Base-by-base conservation (phyloP, 805 yeast genomes). In the Candida methanosorbosa region DNA sequence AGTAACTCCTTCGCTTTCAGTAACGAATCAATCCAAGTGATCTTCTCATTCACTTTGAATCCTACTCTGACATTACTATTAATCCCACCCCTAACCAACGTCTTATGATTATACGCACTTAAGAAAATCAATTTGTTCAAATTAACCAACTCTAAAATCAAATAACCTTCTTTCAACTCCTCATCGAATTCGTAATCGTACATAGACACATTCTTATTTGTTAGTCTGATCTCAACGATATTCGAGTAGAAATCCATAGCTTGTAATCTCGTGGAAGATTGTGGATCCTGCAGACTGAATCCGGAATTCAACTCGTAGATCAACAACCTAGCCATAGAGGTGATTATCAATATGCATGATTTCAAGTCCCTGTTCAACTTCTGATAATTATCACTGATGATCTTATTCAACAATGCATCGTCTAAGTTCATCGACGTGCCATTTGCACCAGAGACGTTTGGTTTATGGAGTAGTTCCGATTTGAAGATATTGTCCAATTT, bases 101-200 rank as follows among this genome's bases (percentile, higher is more conserved):
- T 52, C 34, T 53, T 47, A 13, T 55, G 56, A 35, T 57, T 78
- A 58, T 46, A 63, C 3, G 64, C 61, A 31, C 61, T 53, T 29
- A 81, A 60, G 37, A 80, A 75, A 6, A 79, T 68, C 58, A 81
- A 62, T 38, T 70, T 72, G 29, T 75, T 75, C 36, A 67, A 63
- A 39, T 68, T 69, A 43, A 72, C 65, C 44, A 78, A 60, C 46
- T 81, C 88, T 20, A 81, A 49, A 11, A 80, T 78, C 30, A 81
- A 58, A 45, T 72, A 80, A 0, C 90, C 92, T 36, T 63, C 68
- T 18, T 64, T 63, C 6, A 64, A 63, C 15, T 56, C 60, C 38
- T 75, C 82, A 41, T 76, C 78, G 54, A 82, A 81, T 51, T 81
- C 90, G 54, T 78, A 81, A 54, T 81, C 90, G 51, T 81, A 82